phyloP scores from a whole-genome alignment of 805 yeast species.

The Starmera dryadoides region DNA sequence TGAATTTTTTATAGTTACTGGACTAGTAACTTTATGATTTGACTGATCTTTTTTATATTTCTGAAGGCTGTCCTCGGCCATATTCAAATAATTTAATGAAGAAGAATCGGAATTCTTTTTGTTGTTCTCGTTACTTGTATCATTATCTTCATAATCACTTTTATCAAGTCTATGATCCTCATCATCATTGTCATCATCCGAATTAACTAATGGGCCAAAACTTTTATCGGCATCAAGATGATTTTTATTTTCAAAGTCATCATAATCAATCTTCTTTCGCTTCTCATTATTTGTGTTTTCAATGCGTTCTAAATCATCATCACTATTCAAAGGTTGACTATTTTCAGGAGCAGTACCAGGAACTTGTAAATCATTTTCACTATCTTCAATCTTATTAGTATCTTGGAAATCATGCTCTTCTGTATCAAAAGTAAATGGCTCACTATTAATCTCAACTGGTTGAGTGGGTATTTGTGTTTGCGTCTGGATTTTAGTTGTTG shows the following conservation, averaged over 20 bases:
- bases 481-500: too few species aligned
- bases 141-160: neutral
- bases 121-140: neutral
- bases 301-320: constrained; percentile 6
- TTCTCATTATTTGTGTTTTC: neutral
- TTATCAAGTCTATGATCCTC: too few species aligned
- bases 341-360: constrained; percentile 1
- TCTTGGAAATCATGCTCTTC: too few species aligned
- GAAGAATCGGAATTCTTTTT: neutral
- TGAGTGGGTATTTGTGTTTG: too few species aligned
- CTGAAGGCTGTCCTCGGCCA: constrained; percentile 17
- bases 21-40: too few species aligned
- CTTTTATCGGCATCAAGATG: neutral
- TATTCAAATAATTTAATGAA: constrained; percentile 1
- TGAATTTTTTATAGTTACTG: too few species aligned
- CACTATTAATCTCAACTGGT: too few species aligned
- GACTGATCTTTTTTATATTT: neutral
- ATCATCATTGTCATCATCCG: constrained; percentile 16
- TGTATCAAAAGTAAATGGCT: too few species aligned
- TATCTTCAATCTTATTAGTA: too few species aligned
- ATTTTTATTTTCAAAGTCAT: neutral
- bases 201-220: constrained; percentile 8
- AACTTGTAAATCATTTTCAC: neutral
- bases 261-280: neutral
- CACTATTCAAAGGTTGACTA: constrained; percentile 7